These are phyloP conservation scores for Pseudohyphozyma bogoriensis DNA, from an alignment of 768 basidiomycete genomes.

Conservation along the genomic window DNA sequence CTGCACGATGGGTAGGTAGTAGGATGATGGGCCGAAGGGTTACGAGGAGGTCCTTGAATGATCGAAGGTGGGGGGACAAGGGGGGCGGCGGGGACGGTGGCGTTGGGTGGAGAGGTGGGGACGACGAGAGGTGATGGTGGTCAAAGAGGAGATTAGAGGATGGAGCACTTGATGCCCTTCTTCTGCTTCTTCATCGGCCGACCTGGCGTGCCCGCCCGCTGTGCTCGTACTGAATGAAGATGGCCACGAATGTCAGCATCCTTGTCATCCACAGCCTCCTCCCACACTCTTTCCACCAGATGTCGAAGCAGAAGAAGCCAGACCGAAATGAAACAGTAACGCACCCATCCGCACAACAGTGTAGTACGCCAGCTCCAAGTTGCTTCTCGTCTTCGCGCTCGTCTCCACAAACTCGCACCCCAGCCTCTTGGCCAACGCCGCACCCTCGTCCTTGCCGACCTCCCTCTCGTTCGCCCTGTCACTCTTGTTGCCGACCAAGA, in stretches of 20 bases:
- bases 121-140: background rate
- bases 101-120: background rate
- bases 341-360: conserved; percentile 50
- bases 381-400: conserved; percentile 86
- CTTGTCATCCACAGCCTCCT: background rate
- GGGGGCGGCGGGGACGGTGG: background rate
- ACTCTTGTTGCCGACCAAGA: conserved; percentile 82
- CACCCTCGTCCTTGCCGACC: conserved; percentile 83
- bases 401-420: conserved; percentile 94
- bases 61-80: background rate
- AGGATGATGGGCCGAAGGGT: too few species aligned
- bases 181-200: conserved; percentile 9
- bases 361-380: conserved; percentile 83
- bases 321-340: background rate
- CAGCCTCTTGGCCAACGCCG: conserved; percentile 64
- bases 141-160: conserved; percentile 5
- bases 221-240: conserved; percentile 8
- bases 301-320: background rate
- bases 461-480: conserved; percentile 93
- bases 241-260: background rate
- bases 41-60: too few species aligned
- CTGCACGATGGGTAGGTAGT: too few species aligned
- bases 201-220: conserved; percentile 5
- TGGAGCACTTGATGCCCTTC: conserved; percentile 18
- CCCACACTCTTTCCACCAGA: background rate